Conservation (phyloP, 305 asterid genomes). For the Solanum hybrid region DNA sequence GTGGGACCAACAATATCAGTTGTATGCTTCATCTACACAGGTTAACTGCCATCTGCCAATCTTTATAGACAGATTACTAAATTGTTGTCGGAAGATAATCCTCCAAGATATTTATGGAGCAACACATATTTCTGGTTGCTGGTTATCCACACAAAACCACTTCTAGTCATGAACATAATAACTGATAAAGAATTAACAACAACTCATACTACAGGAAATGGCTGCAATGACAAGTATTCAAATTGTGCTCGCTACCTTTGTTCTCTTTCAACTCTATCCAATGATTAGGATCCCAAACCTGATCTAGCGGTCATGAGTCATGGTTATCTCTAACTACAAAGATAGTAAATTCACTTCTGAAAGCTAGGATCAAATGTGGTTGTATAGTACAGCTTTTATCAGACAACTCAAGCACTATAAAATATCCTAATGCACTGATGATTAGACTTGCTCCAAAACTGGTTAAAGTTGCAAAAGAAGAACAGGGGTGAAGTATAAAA, state of each 20-base stretch:
- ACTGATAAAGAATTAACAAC: too few species aligned
- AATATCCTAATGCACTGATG: neutral
- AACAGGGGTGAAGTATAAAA: neutral
- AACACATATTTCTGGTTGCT: neutral
- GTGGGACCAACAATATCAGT: too few species aligned
- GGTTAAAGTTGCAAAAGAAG: neutral
- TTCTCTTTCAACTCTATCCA: neutral
- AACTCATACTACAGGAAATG: neutral
- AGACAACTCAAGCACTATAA: neutral
- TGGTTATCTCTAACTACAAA: neutral
- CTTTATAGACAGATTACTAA: too few species aligned
- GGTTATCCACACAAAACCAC: too few species aligned
- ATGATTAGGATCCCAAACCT: neutral
- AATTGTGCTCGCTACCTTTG: neutral
- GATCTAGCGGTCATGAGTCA: neutral
- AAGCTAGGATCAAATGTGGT: neutral
- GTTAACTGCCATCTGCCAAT: too few species aligned
- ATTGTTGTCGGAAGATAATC: too few species aligned
- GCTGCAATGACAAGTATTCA: neutral
- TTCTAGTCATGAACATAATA: too few species aligned
- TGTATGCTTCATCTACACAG: too few species aligned
- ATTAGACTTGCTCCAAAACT: neutral
- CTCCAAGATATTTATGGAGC: neutral
- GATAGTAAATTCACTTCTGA: neutral
- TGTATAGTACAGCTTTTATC: neutral